Evolutionary conservation across 257 asterid genomes (phyloP), one percentile per base, ranked within the genome.

Genomic region (Leptodermis oblonga): DNA sequence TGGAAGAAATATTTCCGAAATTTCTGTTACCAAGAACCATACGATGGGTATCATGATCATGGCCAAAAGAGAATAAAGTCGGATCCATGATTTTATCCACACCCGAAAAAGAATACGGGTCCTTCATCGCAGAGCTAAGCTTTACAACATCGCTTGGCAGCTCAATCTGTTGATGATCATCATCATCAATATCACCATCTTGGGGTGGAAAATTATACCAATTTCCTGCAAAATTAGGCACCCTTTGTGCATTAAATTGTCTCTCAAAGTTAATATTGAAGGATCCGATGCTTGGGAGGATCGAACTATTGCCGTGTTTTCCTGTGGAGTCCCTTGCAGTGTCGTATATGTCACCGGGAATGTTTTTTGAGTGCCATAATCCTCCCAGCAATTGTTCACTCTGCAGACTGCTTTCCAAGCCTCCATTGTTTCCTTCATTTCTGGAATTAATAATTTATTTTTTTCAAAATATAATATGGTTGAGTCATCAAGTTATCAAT

Each of bases 11-110:
- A 13, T 37, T n/a, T 28, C 42, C 8, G 26, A 65, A 45, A 65
- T 25, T 36, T 8, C 43, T 3, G 60, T 33, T 30, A 12, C 46
- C 37, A 9, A 48, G 13, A 5, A n/a, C 41, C 26, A 22, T 25
- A 28, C 26, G 70, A 28, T 45, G 48, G 43, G 30, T 3, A 46
- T 65, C 58, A 18, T 67, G 70, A 31, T 48, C 70, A 11, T 45
- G 48, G 42, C 59, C n/a, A n/a, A n/a, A n/a, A n/a, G n/a, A n/a
- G n/a, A n/a, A 48, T 30, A 59, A 46, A 48, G 31, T 18, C 11
- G 70, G 13, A n/a, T 42, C 30, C 33, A 33, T 9, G 51, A 28
- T 5, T 53, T 46, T 67, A 17, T 55, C 62, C 62, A 10, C 36
- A 55, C 62, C 62, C 25, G 12, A 28, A 55, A 0, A 33, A n/a